Conservation (phyloP, 352 stramenopile species). For the Globisporangium megalacanthum region DNA sequence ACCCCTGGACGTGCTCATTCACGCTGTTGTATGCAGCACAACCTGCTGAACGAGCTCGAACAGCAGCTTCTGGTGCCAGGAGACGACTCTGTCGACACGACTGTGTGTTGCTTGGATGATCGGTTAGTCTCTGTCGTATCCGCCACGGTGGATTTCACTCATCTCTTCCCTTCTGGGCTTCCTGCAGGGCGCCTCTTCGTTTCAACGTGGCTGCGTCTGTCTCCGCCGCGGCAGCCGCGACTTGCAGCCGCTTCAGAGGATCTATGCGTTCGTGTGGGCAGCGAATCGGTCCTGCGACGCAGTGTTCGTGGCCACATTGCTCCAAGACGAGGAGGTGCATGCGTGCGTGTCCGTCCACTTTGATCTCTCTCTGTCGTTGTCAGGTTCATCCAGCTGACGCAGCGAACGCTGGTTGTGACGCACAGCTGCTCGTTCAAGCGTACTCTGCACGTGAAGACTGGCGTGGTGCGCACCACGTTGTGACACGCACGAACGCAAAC, state of each 20-base stretch:
- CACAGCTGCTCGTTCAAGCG: conserved; percentile 12
- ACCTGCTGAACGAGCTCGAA: conserved; percentile 29
- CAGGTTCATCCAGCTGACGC: neutral
- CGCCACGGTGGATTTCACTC: too few species aligned
- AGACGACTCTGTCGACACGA: conserved; percentile 33
- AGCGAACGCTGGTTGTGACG: neutral
- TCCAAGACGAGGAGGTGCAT: conserved; percentile 27
- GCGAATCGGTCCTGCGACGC: conserved; percentile 31
- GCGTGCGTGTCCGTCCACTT: neutral
- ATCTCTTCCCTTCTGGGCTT: neutral
- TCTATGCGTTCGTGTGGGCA: conserved; percentile 18
- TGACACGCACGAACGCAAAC: conserved; percentile 1
- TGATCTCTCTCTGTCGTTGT: neutral
- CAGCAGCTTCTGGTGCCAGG: conserved; percentile 20
- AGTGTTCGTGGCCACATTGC: conserved; percentile 43
- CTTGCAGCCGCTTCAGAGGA: conserved; percentile 13
- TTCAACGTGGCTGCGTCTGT: conserved; percentile 47
- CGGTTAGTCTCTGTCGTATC: too few species aligned
- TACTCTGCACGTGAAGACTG: conserved; percentile 12
- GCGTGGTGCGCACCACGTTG: conserved; percentile 4
- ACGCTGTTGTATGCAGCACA: conserved; percentile 20
- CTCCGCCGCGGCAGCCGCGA: conserved; percentile 29
- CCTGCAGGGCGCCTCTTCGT: conserved; percentile 47
- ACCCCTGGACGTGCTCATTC: too few species aligned
- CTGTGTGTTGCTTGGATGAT: conserved; percentile 20